Conservation (phyloP, 78 protist species). For the Tieghemostelium lacteum region DNA sequence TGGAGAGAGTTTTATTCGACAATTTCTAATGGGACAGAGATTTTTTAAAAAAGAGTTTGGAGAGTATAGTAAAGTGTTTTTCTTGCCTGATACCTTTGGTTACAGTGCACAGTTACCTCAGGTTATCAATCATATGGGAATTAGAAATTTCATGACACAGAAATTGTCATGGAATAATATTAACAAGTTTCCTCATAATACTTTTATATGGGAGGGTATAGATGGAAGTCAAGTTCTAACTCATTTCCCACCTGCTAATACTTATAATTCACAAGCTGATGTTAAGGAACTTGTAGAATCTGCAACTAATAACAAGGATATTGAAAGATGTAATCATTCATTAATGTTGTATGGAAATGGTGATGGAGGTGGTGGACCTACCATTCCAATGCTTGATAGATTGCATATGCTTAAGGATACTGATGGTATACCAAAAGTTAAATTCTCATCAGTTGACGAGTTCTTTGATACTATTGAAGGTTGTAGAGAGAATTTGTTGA, state of each 20-base stretch:
- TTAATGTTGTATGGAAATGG: constrained; percentile 83
- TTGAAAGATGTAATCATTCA: constrained; percentile 34
- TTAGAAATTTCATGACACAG: constrained; percentile 88
- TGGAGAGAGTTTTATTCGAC: constrained; percentile 90
- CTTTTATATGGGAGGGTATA: constrained; percentile 91
- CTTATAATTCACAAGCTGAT: constrained; percentile 74
- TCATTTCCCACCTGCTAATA: constrained; percentile 92
- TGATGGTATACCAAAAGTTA: constrained; percentile 66
- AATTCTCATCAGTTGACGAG: constrained; percentile 16
- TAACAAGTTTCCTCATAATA: constrained; percentile 86
- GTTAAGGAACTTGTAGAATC: constrained; percentile 66
- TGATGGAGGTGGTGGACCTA: constrained; percentile 93
- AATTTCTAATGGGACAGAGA: constrained; percentile 86
- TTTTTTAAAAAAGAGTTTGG: constrained; percentile 85
- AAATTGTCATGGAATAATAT: constrained; percentile 89
- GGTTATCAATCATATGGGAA: constrained; percentile 75
- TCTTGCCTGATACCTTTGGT: constrained; percentile 92
- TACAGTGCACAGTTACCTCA: constrained; percentile 90
- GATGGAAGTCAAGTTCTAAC: constrained; percentile 87
- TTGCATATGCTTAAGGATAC: not conserved
- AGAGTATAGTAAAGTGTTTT: constrained; percentile 61
- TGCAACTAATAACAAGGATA: constrained; percentile 75
- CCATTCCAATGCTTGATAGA: constrained; percentile 79
- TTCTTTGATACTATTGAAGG: constrained; percentile 49
- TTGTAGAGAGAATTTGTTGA: constrained; percentile 26